Base-by-base conservation (phyloP, 1,284 basidiomycete genomes). In the Stygiomarasmius scandens region DNA sequence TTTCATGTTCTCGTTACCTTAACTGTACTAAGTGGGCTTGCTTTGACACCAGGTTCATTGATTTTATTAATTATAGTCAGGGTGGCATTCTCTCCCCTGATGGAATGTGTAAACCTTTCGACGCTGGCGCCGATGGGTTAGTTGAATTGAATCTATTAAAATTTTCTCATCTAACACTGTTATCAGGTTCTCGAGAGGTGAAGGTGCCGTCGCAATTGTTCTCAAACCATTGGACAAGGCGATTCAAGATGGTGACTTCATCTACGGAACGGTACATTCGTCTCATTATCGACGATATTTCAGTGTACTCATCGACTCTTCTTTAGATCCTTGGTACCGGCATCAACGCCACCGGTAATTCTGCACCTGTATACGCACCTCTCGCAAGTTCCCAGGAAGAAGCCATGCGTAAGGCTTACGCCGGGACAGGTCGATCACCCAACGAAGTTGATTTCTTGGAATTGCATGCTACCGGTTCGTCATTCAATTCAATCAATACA, bases 401-500 rank as follows among this genome's bases (percentile, higher is more conserved):
- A 11, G 71, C 72, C 3, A 77, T 77, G 67, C 19, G 43, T 8
- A 62, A 63, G 1, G 74, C 77, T 0, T 77, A 70, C 56, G 25
- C 46, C 11, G 55, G 65, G 16, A 66, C 72, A 3, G 55, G 59
- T 3, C 58, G 65, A 5, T 29, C 48, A 6, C 76, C 76, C 0
- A 48, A 55, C 0, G 75, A 80, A 20, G 74, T 74, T 1, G 78
- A 79, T 54, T 81, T 69, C 56, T 63, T 79, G 0, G 79, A 81
- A 61, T 49, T 79, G 11, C 79, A 81, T 60, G 77, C 73, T 8
- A 80, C 79, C 24, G 79, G 74, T 65, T 51, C 36, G 54, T 47
- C 36, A 34, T 34, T 38, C 20, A 2, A 19, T 29, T 32, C 38
- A 12, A 23, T 29, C 27, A 20, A 34, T 14, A n/a, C n/a, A n/a